phyloP scores from a whole-genome alignment of 257 asterid genomes.

The Ballota nigra region DNA sequence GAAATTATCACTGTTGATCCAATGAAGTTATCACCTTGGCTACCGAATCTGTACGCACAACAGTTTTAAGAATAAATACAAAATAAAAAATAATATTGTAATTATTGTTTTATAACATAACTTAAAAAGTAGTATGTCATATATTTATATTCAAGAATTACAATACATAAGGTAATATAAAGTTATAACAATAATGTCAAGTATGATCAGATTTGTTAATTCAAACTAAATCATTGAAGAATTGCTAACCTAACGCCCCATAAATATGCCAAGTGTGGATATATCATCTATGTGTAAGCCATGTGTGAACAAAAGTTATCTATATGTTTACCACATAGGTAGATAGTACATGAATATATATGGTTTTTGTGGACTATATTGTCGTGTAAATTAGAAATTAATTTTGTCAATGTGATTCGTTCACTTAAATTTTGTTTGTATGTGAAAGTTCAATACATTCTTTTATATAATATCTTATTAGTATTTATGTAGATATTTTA shows the following conservation, averaged over 20 bases:
- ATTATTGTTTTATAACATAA: background rate
- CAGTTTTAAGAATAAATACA: background rate
- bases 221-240: too few relatives aligned
- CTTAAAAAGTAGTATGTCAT: background rate
- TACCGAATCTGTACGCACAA: background rate
- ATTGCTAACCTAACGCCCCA: too few relatives aligned
- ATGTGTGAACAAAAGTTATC: background rate
- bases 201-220: background rate
- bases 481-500: background rate
- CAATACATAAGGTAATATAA: background rate
- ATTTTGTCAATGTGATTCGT: too few relatives aligned
- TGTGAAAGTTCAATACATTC: background rate
- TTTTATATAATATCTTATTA: background rate
- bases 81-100: background rate
- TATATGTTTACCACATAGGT: background rate
- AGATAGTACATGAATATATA: background rate
- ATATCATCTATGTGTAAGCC: background rate
- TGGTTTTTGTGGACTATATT: background rate
- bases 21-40: background rate
- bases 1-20: background rate
- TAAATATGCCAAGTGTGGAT: background rate
- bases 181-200: background rate
- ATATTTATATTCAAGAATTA: background rate
- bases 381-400: too few relatives aligned
- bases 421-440: background rate